Conservation (phyloP, 805 yeast genomes). For the Grigorovia transvaalensis region DNA sequence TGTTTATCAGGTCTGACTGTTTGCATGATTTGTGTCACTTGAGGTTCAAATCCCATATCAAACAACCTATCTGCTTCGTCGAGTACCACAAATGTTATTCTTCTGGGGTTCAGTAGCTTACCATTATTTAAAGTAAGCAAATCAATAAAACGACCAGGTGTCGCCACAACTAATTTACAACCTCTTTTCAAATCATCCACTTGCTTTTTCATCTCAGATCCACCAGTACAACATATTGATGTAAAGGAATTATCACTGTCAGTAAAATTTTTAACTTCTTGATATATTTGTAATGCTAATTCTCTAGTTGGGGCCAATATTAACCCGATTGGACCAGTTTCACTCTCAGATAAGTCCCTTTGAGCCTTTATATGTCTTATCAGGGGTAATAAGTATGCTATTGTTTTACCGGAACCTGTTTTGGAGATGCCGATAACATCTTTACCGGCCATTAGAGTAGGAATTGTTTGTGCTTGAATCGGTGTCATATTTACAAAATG, state of each 20-base stretch:
- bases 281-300: constrained; percentile 71
- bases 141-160: constrained; percentile 93
- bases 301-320: constrained; percentile 90
- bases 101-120: constrained; percentile 47
- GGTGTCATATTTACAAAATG: constrained; percentile 63
- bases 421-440: constrained; percentile 92
- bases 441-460: constrained; percentile 79
- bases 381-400: constrained; percentile 77
- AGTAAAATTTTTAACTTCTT: constrained; percentile 52
- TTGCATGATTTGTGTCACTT: constrained; percentile 67
- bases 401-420: constrained; percentile 94
- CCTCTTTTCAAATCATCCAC: constrained; percentile 72
- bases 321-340: constrained; percentile 69
- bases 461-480: constrained; percentile 84
- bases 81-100: constrained; percentile 73
- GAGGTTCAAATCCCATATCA: constrained; percentile 96
- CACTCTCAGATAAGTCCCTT: constrained; percentile 35
- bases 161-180: constrained; percentile 74
- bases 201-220: constrained; percentile 71
- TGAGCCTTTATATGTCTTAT: constrained; percentile 77
- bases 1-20: constrained; percentile 80
- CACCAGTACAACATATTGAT: constrained; percentile 83
- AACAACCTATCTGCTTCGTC: constrained; percentile 97
- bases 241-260: constrained; percentile 28
- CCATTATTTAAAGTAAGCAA: constrained; percentile 76